A percentile compares a stretch with the other conserved stretches of the same genome.
Evolutionary conservation across 2,329 filamentous ascomycete species (phyloP).

Genomic region (Grosmannia huntii): DNA sequence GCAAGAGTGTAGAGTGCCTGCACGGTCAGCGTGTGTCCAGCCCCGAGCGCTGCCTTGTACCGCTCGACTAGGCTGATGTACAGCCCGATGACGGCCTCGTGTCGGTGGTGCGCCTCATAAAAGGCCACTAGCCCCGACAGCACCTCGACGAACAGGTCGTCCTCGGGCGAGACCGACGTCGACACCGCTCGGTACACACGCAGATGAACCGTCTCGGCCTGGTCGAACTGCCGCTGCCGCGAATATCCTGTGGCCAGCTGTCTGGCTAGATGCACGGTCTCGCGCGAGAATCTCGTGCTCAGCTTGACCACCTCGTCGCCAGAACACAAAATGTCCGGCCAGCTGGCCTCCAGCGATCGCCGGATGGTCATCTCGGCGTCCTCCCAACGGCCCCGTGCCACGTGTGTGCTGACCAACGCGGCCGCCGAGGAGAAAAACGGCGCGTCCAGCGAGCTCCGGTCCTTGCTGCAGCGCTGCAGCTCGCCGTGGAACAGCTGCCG

Average conservation of each 20-base stretch:
- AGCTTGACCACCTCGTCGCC: slow-evolving; percentile 18
- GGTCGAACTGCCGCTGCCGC: slow-evolving; percentile 22
- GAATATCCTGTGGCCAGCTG: slow-evolving; percentile 24
- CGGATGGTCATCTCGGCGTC: slow-evolving; percentile 23
- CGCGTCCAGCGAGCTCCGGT: slow-evolving; percentile 14
- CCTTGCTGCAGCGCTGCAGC: slow-evolving; percentile 21
- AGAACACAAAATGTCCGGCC: slow-evolving; percentile 22
- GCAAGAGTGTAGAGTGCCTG: slow-evolving; percentile 20
- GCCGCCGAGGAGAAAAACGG: slow-evolving; percentile 23
- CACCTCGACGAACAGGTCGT: slow-evolving; percentile 17
- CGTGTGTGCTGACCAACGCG: slow-evolving; percentile 21
- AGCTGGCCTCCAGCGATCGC: slow-evolving; percentile 24
- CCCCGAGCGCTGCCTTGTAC: slow-evolving; percentile 19
- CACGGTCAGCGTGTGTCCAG: slow-evolving; percentile 21
- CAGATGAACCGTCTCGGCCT: slow-evolving; percentile 24
- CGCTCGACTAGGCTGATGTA: slow-evolving; percentile 21
- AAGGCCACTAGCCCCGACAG: slow-evolving; percentile 20
- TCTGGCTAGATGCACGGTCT: slow-evolving; percentile 21
- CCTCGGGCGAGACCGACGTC: slow-evolving; percentile 18
- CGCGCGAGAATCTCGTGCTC: slow-evolving; percentile 18
- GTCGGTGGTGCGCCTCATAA: slow-evolving; percentile 23
- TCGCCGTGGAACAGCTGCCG: slow-evolving; percentile 17
- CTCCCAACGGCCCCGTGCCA: slow-evolving; percentile 19
- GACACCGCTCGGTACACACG: slow-evolving; percentile 24
- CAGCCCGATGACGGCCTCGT: slow-evolving; percentile 24